Evolutionary conservation across 2,329 filamentous ascomycete genomes (phyloP).

Genomic region (Pyrenophora tritici-repentis): DNA sequence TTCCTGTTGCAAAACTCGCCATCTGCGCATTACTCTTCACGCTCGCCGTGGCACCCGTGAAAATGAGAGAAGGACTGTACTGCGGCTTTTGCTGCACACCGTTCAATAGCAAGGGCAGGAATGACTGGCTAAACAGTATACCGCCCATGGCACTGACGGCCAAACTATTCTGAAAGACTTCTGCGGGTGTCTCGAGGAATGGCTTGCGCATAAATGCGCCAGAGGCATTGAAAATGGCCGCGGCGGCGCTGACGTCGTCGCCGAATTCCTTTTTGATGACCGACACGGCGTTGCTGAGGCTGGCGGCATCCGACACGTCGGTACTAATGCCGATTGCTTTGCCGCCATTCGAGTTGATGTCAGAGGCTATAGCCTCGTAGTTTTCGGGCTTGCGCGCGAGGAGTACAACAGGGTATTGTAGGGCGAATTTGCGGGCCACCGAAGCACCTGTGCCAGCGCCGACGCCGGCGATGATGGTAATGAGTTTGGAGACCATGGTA

Average conservation of each 20-base stretch:
- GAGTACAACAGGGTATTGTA: conserved; percentile 73
- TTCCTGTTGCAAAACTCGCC: conserved; percentile 74
- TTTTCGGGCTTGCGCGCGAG: conserved; percentile 71
- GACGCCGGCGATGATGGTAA: conserved; percentile 72
- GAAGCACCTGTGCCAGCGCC: conserved; percentile 72
- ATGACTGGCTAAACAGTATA: conserved; percentile 74
- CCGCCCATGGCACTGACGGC: conserved; percentile 63
- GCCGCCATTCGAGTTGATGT: conserved; percentile 71
- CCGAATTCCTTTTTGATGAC: conserved; percentile 64
- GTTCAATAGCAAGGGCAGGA: conserved; percentile 72
- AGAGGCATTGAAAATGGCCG: conserved; percentile 73
- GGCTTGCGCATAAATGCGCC: conserved; percentile 64
- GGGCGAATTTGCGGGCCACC: conserved; percentile 64
- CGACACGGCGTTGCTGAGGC: conserved; percentile 65
- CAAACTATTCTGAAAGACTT: conserved; percentile 60
- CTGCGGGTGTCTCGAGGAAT: conserved; percentile 63
- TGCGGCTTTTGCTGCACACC: conserved; percentile 56
- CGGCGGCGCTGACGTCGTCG: conserved; percentile 52
- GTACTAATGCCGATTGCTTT: conserved; percentile 72
- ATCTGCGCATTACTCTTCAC: conserved; percentile 73
- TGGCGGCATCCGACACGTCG: conserved; percentile 63
- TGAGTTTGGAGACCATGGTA: conserved; percentile 57
- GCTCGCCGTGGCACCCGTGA: conserved; percentile 85
- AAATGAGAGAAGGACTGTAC: conserved; percentile 77
- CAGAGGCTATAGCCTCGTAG: conserved; percentile 68